Evolutionary conservation across 257 asterid species (phyloP), one percentile per base, ranked within the genome.

Genomic region (Cruciata laevipes): DNA sequence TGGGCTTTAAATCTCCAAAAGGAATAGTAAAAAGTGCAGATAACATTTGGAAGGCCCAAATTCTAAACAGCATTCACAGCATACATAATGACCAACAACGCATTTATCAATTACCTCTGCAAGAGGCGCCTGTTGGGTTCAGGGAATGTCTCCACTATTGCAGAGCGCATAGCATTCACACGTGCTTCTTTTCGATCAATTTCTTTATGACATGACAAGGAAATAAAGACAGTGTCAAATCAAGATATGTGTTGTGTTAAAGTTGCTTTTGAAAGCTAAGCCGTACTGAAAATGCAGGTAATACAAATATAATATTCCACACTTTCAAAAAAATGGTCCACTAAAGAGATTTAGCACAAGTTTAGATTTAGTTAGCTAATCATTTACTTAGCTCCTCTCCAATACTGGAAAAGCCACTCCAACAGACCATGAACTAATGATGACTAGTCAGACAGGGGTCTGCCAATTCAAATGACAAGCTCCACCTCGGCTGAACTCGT

Each of bases 101-200:
- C 66, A 40, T 1, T 5, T 51, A 66, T 13, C 30, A 51, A 38
- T 31, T 87, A 89, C 98, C 98, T 91, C 77, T 91, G 98, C 84
- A 91, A 78, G 73, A 91, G 83, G 61, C 91, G 95, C 71, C 90
- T 82, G 68, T 88, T 94, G 71, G 98, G 98, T 69, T 91, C 98
- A 58, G 98, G 98, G 77, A 91, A 91, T 35, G 96, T 84, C 84
- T 91, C 98, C 72, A 76, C 77, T 74, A 91, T 76, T n/a, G 96
- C 91, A 76, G 90, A 86, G 74, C 80, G 89, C 86, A 91, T 76
- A 66, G 96, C 94, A 68, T 80, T 87, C 68, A 81, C 73, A 77
- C 94, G 89, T 67, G 91, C 93, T 70, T 85, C 96, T 84, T 79
- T 91, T 68, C 80, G 81, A 71, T 88, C 96, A 68, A 83, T 78